Base-by-base conservation (phyloP, 2,329 filamentous ascomycete genomes). In the Biscogniauxia marginata region DNA sequence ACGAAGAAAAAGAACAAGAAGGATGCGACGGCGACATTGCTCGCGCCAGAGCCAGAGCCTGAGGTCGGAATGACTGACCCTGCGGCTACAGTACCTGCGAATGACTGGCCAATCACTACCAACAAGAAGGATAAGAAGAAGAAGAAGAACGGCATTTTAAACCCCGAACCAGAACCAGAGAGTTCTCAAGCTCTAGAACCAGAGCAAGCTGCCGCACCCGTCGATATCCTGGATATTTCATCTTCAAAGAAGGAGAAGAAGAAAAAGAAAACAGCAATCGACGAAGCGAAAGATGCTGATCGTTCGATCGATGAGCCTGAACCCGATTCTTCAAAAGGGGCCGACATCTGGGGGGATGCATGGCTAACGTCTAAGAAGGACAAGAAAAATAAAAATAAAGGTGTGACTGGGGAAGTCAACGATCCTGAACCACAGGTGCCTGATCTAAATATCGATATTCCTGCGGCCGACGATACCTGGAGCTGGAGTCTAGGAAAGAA, bases 1-100 rank as follows among this genome's bases (percentile, higher is more conserved):
- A 53, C 59, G 20, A 80, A 79, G 59, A 79, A 81, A 57, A 77
- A 71, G 43, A 55, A 57, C 50, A 74, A 74, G 58, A 71, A 70
- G 49, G 64, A 60, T 8, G 67, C 13, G 30, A 16, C n/a, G 3
- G 30, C 9, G n/a, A 16, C 30, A 9, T 16, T 46, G 67, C 22
- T 52, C 44, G 51, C 62, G 47, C n/a, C 54, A 16, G 65, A 67
- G 7, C 60, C 65, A 16, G 66, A 67, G 19, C 65, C 51, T 3
- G 66, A 68, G 4, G 57, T 67, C 2, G 63, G 67, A 11, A 62
- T 53, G 19, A 20, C 20, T n/a, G 57, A 53, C 30, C 54, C 49
- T 18, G 48, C 13, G 30, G 30, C 51, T 30, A 30, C 39, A 6
- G 22, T 47, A 8, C 46, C 58, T 8, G 62, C 59, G 4, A 61